phyloP scores from a whole-genome alignment of 2,329 filamentous ascomycete species.

The Penicillium sp. region DNA sequence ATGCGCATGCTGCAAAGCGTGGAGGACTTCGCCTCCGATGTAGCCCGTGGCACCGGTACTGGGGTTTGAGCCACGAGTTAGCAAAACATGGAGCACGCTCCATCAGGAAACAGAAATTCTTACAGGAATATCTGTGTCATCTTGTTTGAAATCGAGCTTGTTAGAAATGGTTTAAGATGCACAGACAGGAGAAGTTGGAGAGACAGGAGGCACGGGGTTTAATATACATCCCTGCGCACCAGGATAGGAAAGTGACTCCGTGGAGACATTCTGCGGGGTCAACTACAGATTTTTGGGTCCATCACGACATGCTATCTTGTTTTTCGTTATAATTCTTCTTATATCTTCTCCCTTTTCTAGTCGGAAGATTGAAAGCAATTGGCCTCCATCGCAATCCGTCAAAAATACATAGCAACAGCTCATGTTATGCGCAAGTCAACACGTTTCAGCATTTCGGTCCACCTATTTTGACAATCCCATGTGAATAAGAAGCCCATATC shows the following conservation, averaged over 20 bases:
- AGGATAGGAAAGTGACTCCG: constrained; percentile 4
- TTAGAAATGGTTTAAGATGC: not conserved
- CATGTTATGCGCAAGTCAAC: not conserved
- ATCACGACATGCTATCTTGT: not conserved
- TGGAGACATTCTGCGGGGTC: not conserved
- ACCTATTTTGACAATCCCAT: not conserved
- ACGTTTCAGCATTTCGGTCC: not conserved
- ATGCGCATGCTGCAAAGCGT: constrained; percentile 39
- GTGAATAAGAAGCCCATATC: not conserved
- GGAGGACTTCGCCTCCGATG: constrained; percentile 49
- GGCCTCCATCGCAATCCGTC: not conserved
- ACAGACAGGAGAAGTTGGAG: not conserved
- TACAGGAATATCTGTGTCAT: constrained; percentile 7
- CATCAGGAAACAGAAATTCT: not conserved
- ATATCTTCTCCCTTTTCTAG: not conserved
- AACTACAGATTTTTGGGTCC: not conserved
- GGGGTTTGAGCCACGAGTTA: not conserved
- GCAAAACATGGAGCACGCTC: not conserved
- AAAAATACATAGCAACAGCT: not conserved
- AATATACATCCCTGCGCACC: constrained; percentile 3
- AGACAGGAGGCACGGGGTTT: not conserved
- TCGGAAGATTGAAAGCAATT: not conserved
- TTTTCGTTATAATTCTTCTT: not conserved
- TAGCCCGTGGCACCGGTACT: constrained; percentile 29
- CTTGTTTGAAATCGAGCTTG: not conserved